Percentiles rank a stretch among this genome's conserved stretches.
Evolutionary conservation across 2,329 filamentous ascomycete species (phyloP).

Genomic region (Hymenoscyphus salicellus): DNA sequence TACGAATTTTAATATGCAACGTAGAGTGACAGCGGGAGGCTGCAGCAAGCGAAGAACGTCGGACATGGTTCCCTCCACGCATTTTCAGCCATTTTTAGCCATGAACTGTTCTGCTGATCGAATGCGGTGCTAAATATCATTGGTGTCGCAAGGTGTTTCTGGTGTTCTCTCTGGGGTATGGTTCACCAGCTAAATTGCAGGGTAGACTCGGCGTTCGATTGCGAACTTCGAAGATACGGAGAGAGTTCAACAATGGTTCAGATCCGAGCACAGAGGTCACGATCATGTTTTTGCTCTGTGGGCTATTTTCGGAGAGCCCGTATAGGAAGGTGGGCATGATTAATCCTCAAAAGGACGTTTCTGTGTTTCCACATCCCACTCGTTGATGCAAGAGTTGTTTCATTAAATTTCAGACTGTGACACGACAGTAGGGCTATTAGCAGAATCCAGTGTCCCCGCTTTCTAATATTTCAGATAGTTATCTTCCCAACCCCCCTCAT

Average conservation of each 20-base stretch:
- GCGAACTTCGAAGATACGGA: neutral
- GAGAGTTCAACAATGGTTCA: neutral
- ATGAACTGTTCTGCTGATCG: neutral
- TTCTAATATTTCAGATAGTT: neutral
- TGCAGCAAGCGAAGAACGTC: neutral
- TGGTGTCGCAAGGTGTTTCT: neutral
- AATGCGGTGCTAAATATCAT: neutral
- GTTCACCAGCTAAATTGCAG: neutral
- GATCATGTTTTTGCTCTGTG: neutral
- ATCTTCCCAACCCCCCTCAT: neutral
- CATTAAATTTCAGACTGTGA: neutral
- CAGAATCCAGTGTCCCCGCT: neutral
- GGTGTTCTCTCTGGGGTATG: neutral
- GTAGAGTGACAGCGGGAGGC: neutral
- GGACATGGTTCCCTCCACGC: neutral
- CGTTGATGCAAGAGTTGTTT: neutral
- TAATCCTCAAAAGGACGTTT: neutral
- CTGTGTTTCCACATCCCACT: neutral
- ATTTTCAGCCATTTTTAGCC: neutral
- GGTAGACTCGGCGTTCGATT: neutral
- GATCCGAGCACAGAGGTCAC: neutral
- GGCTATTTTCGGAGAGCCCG: neutral
- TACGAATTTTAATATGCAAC: neutral
- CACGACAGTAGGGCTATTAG: neutral
- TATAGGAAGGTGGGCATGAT: neutral